Base-by-base conservation (phyloP, 2,329 filamentous ascomycete genomes). In the Metarhizium album region DNA sequence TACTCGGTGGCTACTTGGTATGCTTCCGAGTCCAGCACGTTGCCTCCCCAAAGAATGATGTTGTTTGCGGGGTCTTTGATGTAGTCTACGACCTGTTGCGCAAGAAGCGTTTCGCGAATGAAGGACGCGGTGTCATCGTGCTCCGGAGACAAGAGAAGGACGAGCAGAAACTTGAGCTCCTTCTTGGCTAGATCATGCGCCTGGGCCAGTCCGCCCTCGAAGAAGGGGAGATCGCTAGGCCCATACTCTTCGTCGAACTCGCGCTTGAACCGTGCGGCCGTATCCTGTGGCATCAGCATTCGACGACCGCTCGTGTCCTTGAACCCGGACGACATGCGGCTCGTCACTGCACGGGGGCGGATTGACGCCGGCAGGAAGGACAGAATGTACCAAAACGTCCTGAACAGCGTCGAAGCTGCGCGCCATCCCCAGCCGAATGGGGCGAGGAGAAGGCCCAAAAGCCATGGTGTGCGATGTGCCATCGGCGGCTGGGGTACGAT, bases 241-340 rank as follows among this genome's bases (percentile, higher is more conserved):
- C 89, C 90, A 62, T 96, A 93, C 60, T 95, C 88, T 68, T 98
- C 93, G 60, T 95, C 90, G 58, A 98, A 95, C 60, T 97, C 90
- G 8, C 91, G 81, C 61, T 88, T 86, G 66, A 97, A 95, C 31
- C 93, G 78, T 24, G 87, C 84, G 0, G 91, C 90, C 1, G 89
- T 91, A 62, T 98, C 93, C 51, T 87, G 82, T 1, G 91, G 90
- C 62, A 86, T 86, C 43, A 96, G 71, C 58, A 88, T 80, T 57
- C 88, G 78, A 33, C 91, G 79, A 3, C 86, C 84, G 53, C 75
- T 81, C 1, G 83, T 83, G 57, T 82, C 83, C 52, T 78, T 72
- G 52, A 75, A 70, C 1, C 77, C 74, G 3, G 67, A 69, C 2
- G 69, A 66, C 60, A 78, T 68, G 45, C 77, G 74, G 13, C 78